Evolutionary conservation across 495 filamentous ascomycete genomes (phyloP), one percentile per base, ranked within the genome.

Genomic region (Recurvomyces mirabilis): DNA sequence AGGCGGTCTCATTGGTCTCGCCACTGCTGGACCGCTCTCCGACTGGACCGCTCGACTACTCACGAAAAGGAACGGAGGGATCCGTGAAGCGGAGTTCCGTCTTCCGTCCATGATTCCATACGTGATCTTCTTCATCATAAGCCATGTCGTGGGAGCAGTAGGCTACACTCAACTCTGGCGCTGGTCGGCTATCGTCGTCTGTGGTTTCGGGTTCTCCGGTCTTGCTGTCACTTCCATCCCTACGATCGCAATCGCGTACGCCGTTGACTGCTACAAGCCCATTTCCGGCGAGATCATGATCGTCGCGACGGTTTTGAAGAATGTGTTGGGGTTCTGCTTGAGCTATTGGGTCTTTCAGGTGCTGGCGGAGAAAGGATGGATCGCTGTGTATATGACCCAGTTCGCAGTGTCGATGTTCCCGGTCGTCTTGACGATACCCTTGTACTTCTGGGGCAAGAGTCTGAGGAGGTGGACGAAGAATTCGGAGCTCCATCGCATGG

Each of bases 21-120:
- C 59, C 9, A 71, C 69, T 10, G 72, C 71, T 15, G 75, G 76
- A 0, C 70, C 70, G 0, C 58, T 74, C 3, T 72, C 68, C n/a
- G 76, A 79, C 51, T 69, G 66, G 53, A 60, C 78, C 14, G 71
- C 74, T 10, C 77, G 71, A 49, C 59, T 60, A 21, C 58, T 68
- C 4, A 80, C 77, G 1, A 63, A 58, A 15, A 61, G 62, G 39
- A 81, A 82, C 48, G 52, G 60, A 21, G 75, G 75, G 5, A 74
- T 81, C 52, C 69, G 75, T 45, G 77, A 82, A 56, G 72, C 77
- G 0, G 77, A 81, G 53, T 80, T 82, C 76, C 61, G 75, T 26
- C 56, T 81, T 18, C 70, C 68, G 10, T 65, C 73, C 0, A 65
- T 78, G 56, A 60, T 77, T 12, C 69, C 69, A 5, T 71, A 70